These are phyloP conservation scores for Lactuca saligna DNA, from an alignment of 129 eudicot species.

Conservation along the genomic window DNA sequence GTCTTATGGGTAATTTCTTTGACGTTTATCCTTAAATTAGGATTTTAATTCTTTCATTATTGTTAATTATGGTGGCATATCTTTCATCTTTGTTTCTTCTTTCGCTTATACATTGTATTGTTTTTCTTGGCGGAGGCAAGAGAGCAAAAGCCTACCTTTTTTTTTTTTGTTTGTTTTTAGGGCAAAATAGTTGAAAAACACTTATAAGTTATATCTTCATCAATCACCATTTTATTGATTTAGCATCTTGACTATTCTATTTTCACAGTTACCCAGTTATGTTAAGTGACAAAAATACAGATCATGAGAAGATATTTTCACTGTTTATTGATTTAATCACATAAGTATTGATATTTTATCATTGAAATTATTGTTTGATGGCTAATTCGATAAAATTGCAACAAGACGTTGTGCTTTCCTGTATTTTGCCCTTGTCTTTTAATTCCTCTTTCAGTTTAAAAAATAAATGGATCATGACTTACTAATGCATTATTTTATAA, in stretches of 20 bases:
- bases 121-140: not conserved
- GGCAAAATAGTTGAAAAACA: not conserved
- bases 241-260: no score
- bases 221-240: not conserved
- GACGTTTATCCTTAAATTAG: not conserved
- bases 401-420: no score
- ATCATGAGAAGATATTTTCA: no score
- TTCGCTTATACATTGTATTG: not conserved
- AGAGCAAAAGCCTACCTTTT: not conserved
- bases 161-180: not conserved
- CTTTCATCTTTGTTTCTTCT: not conserved
- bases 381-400: no score
- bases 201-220: no score
- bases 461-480: not conserved
- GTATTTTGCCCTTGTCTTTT: no score
- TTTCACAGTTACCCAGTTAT: not conserved
- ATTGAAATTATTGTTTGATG: no score
- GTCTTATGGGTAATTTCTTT: not conserved
- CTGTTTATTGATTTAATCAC: not conserved
- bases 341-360: no score
- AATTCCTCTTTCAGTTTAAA: no score
- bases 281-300: not conserved
- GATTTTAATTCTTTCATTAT: slow-evolving; percentile 3
- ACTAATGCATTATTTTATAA: not conserved
- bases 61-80: not conserved